These are phyloP conservation scores for Anastatica hierochuntica DNA, from an alignment of 345 rosid genomes.

Conservation along the genomic window DNA sequence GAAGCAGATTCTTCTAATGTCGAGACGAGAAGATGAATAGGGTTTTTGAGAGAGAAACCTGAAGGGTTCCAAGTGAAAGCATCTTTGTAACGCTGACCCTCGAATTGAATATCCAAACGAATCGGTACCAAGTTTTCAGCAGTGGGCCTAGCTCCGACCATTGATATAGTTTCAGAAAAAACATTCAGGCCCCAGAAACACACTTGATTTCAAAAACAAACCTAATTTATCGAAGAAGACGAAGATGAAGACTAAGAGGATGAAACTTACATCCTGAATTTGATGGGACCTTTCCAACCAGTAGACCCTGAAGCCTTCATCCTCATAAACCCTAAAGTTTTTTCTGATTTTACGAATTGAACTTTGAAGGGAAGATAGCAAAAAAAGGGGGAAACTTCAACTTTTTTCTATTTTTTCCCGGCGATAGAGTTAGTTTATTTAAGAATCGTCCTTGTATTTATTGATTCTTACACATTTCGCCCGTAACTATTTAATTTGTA, in stretches of 20 bases:
- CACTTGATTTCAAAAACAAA: neutral
- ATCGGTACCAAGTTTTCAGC: constrained; percentile 83
- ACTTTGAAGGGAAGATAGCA: no score
- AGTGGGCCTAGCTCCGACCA: no score
- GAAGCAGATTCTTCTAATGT: no score
- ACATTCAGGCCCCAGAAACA: constrained; percentile 3
- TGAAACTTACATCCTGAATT: constrained; percentile 85
- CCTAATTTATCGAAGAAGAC: constrained; percentile 6
- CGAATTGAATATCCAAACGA: constrained; percentile 80
- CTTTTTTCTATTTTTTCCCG: no score
- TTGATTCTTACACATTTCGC: no score
- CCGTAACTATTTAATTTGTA: no score
- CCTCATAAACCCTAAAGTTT: no score
- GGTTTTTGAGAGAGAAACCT: constrained; percentile 34
- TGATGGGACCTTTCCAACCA: constrained; percentile 41
- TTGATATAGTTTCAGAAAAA: neutral
- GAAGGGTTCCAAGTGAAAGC: constrained; percentile 97
- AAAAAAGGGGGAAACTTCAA: no score
- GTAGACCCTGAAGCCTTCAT: constrained; percentile 21
- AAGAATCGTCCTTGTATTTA: no score
- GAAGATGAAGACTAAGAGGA: neutral
- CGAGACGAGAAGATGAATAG: no score
- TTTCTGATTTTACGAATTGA: no score
- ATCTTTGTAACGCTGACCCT: constrained; percentile 79
- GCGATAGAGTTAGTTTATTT: no score